These are phyloP conservation scores for Podaxis mareebaensis DNA, from an alignment of 768 basidiomycete genomes.

Conservation along the genomic window DNA sequence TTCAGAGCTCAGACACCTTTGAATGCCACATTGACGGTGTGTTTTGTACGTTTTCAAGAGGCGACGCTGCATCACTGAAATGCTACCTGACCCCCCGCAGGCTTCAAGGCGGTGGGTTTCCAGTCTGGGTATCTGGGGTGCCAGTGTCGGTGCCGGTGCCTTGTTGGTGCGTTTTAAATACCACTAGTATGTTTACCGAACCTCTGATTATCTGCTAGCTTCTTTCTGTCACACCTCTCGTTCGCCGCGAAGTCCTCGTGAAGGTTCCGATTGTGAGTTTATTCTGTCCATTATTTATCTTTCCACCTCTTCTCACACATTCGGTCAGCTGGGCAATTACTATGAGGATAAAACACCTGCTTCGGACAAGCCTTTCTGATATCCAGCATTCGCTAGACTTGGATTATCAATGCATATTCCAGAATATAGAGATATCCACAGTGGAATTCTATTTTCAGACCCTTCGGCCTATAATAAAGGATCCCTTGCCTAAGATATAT, in stretches of 20 bases:
- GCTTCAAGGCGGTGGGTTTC: constrained; percentile 58
- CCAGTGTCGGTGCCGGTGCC: constrained; percentile 64
- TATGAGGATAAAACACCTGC: constrained; percentile 80
- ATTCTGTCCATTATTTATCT: constrained; percentile 11
- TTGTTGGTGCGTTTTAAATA: constrained; percentile 53
- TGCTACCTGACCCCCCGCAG: constrained; percentile 30
- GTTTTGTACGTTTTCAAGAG: constrained; percentile 17
- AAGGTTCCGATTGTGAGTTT: constrained; percentile 72
- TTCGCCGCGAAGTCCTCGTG: constrained; percentile 70
- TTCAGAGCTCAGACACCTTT: constrained; percentile 41
- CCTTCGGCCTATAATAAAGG: neutral
- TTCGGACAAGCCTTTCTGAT: constrained; percentile 83
- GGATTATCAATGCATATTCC: constrained; percentile 10
- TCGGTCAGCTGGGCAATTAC: constrained; percentile 60
- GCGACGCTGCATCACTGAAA: constrained; percentile 15
- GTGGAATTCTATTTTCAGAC: neutral
- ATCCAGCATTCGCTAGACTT: constrained; percentile 5
- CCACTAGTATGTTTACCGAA: constrained; percentile 1
- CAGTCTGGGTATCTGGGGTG: constrained; percentile 69
- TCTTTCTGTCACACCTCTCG: constrained; percentile 83
- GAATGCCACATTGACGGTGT: constrained; percentile 37
- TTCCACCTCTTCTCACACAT: constrained; percentile 11
- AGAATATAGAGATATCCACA: constrained; percentile 5
- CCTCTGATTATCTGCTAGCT: constrained; percentile 40
- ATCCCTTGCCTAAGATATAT: neutral